Evolutionary conservation across 1,139 yeast species (phyloP).

Genomic region (Lodderomyces elongisporus): DNA sequence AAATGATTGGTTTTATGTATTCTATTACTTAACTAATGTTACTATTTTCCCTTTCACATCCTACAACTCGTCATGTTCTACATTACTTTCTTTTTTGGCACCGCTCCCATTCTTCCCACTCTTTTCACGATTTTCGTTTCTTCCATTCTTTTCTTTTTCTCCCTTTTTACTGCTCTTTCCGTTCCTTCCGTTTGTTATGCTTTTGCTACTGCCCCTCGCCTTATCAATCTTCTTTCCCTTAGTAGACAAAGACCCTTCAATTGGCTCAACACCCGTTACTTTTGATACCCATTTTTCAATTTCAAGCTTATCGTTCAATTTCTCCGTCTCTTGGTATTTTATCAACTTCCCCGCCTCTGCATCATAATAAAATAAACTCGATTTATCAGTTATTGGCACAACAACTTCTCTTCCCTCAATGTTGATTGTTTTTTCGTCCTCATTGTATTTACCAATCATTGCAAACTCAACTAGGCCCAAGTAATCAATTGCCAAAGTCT

Average conservation of each 20-base stretch:
- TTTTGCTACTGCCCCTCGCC: constrained; percentile 29
- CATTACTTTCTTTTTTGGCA: no score
- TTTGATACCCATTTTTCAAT: constrained; percentile 34
- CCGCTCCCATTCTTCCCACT: no score
- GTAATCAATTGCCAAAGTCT: constrained; percentile 74
- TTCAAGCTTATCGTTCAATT: constrained; percentile 27
- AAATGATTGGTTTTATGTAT: no score
- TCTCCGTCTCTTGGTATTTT: constrained; percentile 19
- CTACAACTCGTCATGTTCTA: constrained; percentile 35
- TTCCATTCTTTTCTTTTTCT: no score
- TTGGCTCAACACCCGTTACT: constrained; percentile 24
- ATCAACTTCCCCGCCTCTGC: constrained; percentile 17
- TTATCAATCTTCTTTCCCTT: constrained; percentile 25
- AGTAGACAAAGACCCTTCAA: constrained; percentile 38
- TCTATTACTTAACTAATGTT: no score
- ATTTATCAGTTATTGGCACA: constrained; percentile 19
- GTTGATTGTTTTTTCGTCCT: constrained; percentile 15
- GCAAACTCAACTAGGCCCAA: constrained; percentile 32
- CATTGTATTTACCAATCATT: constrained; percentile 17
- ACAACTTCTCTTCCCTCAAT: constrained; percentile 20
- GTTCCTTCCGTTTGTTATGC: constrained; percentile 9
- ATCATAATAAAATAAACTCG: constrained; percentile 28
- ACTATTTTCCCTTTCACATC: background rate
- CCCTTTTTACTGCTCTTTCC: no score
- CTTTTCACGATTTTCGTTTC: no score